Percentiles rank a stretch among this genome's conserved stretches.
phyloP scores from a whole-genome alignment of 257 asterid genomes.

The Lithospermum erythrorhizon region DNA sequence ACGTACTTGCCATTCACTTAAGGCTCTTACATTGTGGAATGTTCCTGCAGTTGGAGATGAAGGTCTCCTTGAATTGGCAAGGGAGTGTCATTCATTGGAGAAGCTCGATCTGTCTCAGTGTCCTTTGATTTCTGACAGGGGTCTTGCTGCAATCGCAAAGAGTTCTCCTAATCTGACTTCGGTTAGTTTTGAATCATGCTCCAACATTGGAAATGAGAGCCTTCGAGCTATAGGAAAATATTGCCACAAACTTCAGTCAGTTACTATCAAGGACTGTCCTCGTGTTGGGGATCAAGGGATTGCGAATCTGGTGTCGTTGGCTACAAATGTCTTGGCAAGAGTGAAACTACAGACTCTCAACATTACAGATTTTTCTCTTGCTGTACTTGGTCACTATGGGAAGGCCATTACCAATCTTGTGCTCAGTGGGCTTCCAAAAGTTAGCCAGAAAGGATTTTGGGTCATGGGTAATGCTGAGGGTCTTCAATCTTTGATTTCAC shows the following conservation, averaged over 20 bases:
- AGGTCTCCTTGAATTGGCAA: conserved; percentile 67
- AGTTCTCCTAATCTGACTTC: conserved; percentile 51
- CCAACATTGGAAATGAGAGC: conserved; percentile 54
- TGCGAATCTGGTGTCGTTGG: conserved; percentile 45
- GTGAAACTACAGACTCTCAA: conserved; percentile 62
- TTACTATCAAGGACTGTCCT: conserved; percentile 65
- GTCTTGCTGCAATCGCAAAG: conserved; percentile 58
- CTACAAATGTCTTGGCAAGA: conserved; percentile 39
- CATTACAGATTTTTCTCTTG: conserved; percentile 67
- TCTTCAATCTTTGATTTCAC: conserved; percentile 41
- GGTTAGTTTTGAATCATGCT: conserved; percentile 61
- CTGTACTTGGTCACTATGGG: conserved; percentile 76
- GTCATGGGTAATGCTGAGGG: conserved; percentile 81
- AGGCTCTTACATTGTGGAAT: conserved; percentile 65
- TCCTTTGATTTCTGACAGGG: conserved; percentile 54
- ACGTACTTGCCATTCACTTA: conserved; percentile 81
- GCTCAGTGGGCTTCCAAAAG: conserved; percentile 51
- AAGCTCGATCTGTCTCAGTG: conserved; percentile 76
- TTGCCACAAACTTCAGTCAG: conserved; percentile 56
- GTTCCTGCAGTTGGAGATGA: conserved; percentile 61
- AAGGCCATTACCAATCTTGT: conserved; percentile 50
- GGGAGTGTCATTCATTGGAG: conserved; percentile 63
- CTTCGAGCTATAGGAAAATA: conserved; percentile 47
- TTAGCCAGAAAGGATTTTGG: conserved; percentile 89
- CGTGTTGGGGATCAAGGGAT: conserved; percentile 76